Percentiles rank a stretch among this genome's conserved stretches.
phyloP scores from a whole-genome alignment of 805 yeast species.

The Yarrowia phangngaensis region DNA sequence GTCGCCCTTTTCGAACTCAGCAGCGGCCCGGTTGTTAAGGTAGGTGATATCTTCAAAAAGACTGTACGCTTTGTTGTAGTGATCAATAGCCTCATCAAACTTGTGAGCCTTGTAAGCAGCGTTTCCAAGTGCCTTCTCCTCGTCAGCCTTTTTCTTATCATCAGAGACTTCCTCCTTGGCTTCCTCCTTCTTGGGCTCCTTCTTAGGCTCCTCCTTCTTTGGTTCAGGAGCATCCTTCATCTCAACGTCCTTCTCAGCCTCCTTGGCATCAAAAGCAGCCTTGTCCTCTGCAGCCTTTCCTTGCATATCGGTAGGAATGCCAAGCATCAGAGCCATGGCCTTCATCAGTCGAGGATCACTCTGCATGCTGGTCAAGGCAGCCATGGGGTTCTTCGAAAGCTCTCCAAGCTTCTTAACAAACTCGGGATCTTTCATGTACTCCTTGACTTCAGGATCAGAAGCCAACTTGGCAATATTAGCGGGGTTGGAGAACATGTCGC shows the following conservation, averaged over 20 bases:
- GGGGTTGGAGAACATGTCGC: conserved; percentile 76
- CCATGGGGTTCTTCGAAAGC: conserved; percentile 64
- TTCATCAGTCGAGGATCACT: conserved; percentile 85
- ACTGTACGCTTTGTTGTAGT: conserved; percentile 84
- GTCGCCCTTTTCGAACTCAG: conserved; percentile 94
- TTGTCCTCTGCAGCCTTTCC: conserved; percentile 31
- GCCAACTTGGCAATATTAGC: conserved; percentile 68
- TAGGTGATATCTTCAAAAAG: conserved; percentile 80
- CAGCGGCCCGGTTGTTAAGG: conserved; percentile 95
- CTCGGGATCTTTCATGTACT: conserved; percentile 79
- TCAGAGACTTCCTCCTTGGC: conserved; percentile 39
- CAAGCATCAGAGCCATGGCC: conserved; percentile 78
- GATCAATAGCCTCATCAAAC: conserved; percentile 88
- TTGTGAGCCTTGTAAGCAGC: conserved; percentile 76
- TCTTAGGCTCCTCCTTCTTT: conserved; percentile 35
- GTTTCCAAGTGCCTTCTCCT: conserved; percentile 81
- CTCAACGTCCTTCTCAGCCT: conserved; percentile 27
- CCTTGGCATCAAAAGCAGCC: conserved; percentile 26
- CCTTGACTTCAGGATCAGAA: conserved; percentile 82
- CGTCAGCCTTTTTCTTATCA: conserved; percentile 41
- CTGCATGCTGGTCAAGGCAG: conserved; percentile 64
- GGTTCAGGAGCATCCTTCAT: conserved; percentile 30
- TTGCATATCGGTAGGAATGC: conserved; percentile 53
- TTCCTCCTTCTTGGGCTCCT: conserved; percentile 38
- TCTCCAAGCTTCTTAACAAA: conserved; percentile 62